These are phyloP conservation scores for Termitomyces sp. DNA, from an alignment of 768 basidiomycete genomes.

Conservation along the genomic window DNA sequence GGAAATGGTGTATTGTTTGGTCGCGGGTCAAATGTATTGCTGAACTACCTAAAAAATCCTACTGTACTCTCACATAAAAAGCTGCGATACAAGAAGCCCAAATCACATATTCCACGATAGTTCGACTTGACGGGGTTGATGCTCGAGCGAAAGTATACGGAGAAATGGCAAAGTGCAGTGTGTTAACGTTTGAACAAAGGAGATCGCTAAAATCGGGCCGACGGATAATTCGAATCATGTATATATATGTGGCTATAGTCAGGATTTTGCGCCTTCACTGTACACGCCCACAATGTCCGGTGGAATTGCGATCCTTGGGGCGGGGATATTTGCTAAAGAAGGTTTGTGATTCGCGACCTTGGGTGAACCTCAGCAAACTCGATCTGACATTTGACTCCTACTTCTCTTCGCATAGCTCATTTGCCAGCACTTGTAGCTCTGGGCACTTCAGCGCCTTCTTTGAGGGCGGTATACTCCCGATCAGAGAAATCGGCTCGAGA, in stretches of 20 bases:
- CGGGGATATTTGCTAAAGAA: constrained; percentile 74
- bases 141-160: no score
- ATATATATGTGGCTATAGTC: no score
- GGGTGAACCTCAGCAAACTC: neutral
- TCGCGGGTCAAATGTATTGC: no score
- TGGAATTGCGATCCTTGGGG: constrained; percentile 74
- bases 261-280: neutral
- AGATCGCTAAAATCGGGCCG: neutral
- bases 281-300: constrained; percentile 30
- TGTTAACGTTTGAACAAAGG: no score
- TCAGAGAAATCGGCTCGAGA: constrained; percentile 55
- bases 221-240: neutral
- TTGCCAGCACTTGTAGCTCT: constrained; percentile 66
- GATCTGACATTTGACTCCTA: neutral
- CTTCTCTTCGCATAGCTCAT: constrained; percentile 44
- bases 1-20: no score
- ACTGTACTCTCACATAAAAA: no score
- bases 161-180: no score
- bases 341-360: constrained; percentile 34
- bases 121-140: no score
- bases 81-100: no score
- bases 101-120: no score
- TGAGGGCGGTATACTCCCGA: constrained; percentile 77
- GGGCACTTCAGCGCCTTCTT: constrained; percentile 34
- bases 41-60: no score